Percentiles rank a stretch among this genome's conserved stretches.
These are phyloP conservation scores for Tulasnella sp. DNA, from an alignment of 768 basidiomycete genomes.

Conservation along the genomic window DNA sequence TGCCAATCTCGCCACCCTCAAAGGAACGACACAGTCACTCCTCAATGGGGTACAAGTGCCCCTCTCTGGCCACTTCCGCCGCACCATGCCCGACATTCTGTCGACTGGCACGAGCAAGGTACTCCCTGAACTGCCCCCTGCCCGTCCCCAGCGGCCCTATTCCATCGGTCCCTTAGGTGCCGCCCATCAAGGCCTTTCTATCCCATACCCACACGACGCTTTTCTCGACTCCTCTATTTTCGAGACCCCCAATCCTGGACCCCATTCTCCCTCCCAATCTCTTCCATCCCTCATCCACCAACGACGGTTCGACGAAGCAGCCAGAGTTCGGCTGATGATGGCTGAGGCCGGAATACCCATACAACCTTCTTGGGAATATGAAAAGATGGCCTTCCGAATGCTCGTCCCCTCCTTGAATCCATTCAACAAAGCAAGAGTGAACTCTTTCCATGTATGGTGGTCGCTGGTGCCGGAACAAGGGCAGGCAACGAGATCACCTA, in stretches of 20 bases:
- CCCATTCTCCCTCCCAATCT: background rate
- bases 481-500: background rate
- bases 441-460: constrained; percentile 33
- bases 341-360: background rate
- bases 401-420: constrained; percentile 18
- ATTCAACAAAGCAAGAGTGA: constrained; percentile 17
- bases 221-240: background rate
- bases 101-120: background rate
- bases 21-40: background rate
- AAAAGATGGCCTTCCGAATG: constrained; percentile 30
- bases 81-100: background rate
- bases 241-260: background rate
- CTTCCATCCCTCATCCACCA: constrained; percentile 22
- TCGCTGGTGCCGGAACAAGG: constrained; percentile 5
- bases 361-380: background rate
- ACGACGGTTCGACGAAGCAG: constrained; percentile 16
- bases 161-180: constrained; percentile 15
- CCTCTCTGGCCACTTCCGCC: background rate
- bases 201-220: constrained; percentile 23
- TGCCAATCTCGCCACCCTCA: background rate
- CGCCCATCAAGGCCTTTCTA: constrained; percentile 25
- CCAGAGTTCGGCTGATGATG: background rate
- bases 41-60: background rate
- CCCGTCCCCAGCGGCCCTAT: background rate
- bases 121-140: background rate